phyloP scores from a whole-genome alignment of 176 grass and related monocot species.

The Hyparrhenia diplandra region DNA sequence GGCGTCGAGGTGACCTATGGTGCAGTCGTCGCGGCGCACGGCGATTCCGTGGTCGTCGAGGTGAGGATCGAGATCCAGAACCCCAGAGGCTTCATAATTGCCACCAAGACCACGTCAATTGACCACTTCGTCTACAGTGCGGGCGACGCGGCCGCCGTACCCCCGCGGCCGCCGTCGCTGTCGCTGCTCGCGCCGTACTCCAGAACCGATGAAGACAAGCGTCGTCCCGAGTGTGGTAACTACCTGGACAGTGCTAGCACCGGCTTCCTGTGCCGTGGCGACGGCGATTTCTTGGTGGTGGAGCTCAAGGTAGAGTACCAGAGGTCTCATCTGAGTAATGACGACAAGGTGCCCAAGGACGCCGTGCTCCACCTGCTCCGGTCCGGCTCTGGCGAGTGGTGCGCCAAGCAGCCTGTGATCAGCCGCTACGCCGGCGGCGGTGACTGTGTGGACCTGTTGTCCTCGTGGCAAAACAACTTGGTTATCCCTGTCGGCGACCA shows the following conservation, averaged over 20 bases:
- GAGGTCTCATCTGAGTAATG: fast-evolving
- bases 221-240: not conserved
- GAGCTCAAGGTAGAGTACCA: not conserved
- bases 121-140: no score
- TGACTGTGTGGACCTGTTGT: not conserved
- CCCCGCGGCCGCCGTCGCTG: no score
- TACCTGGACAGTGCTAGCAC: not conserved
- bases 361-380: not conserved
- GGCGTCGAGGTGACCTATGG: no score
- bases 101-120: no score
- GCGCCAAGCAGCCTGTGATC: not conserved
- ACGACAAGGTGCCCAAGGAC: not conserved
- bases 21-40: no score
- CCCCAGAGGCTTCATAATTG: no score
- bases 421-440: not conserved
- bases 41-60: no score
- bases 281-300: not conserved
- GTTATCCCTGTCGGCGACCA: not conserved
- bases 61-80: no score
- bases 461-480: not conserved
- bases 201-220: not conserved
- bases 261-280: not conserved
- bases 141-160: no score
- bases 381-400: not conserved
- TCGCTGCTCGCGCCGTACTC: no score